These are phyloP conservation scores for Coniochaeta hoffmannii DNA, from an alignment of 2,329 filamentous ascomycete species.

Conservation along the genomic window DNA sequence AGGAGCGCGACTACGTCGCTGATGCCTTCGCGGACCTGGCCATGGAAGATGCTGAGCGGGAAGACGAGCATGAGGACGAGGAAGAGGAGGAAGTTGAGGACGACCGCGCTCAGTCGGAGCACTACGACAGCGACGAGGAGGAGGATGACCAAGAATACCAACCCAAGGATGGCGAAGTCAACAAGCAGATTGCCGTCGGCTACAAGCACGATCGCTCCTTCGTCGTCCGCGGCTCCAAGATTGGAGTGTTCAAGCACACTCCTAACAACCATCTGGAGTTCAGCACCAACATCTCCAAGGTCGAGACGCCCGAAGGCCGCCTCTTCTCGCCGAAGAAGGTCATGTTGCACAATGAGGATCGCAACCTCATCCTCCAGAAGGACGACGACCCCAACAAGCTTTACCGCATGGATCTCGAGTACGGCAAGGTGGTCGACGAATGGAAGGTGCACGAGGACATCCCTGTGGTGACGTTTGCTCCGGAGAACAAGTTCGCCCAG, in stretches of 20 bases:
- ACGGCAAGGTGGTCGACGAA: conserved; percentile 95
- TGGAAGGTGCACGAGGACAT: conserved; percentile 99
- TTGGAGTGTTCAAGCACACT: conserved; percentile 97
- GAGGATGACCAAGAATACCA: conserved; percentile 75
- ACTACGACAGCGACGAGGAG: conserved; percentile 51
- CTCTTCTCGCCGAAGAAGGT: conserved; percentile 93
- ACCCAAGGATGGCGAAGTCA: conserved; percentile 63
- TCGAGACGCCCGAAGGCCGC: conserved; percentile 79
- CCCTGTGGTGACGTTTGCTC: conserved; percentile 82
- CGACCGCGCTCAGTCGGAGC: conserved; percentile 46
- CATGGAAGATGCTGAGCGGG: conserved; percentile 68
- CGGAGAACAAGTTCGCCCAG: conserved; percentile 96
- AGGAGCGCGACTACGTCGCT: conserved; percentile 87
- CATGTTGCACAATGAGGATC: conserved; percentile 88
- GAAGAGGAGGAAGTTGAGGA: conserved; percentile 52
- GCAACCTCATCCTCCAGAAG: conserved; percentile 85
- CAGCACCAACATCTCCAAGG: conserved; percentile 93
- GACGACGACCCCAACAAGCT: conserved; percentile 77
- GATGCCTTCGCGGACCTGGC: conserved; percentile 92
- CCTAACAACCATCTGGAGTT: conserved; percentile 89
- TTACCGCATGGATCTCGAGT: conserved; percentile 96
- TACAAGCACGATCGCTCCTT: conserved; percentile 97
- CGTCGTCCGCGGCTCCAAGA: conserved; percentile 94
- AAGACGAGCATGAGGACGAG: conserved; percentile 38
- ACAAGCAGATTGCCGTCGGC: conserved; percentile 92